Evolutionary conservation across 495 filamentous ascomycete genomes (phyloP).

Genomic region (Hypoxylon crocopeplum): DNA sequence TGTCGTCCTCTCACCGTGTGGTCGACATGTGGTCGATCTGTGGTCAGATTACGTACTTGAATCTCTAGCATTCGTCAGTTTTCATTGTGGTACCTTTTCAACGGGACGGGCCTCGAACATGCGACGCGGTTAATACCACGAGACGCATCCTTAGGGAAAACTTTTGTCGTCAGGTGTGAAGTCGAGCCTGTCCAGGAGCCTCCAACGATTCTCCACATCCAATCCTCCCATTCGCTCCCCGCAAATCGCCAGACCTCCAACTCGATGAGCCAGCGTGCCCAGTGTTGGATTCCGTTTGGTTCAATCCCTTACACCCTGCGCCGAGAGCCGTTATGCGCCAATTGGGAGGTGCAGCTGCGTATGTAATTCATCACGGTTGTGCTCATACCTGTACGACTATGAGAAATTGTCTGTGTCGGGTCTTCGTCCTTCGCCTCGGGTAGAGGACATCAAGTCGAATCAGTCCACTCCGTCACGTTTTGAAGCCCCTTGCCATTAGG

Average conservation of each 20-base stretch:
- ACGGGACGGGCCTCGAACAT: slow-evolving; percentile 32
- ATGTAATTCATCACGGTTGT: slow-evolving; percentile 17
- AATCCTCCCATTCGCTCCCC: slow-evolving; percentile 31
- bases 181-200: slow-evolving; percentile 32
- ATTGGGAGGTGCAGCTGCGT: slow-evolving; percentile 7
- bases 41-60: slow-evolving; percentile 37
- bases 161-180: slow-evolving; percentile 37
- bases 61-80: slow-evolving; percentile 32
- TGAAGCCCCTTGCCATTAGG: slow-evolving; percentile 5
- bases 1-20: slow-evolving; percentile 11
- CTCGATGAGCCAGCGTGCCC: slow-evolving; percentile 17
- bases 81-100: slow-evolving; percentile 18
- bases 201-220: slow-evolving; percentile 29
- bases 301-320: slow-evolving; percentile 23
- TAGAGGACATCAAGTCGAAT: slow-evolving; percentile 14
- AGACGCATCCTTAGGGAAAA: slow-evolving; percentile 24
- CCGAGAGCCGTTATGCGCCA: slow-evolving; percentile 10
- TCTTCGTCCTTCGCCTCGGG: slow-evolving; percentile 15
- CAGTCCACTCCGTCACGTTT: slow-evolving; percentile 11
- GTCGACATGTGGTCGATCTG: not conserved
- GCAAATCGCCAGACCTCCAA: slow-evolving; percentile 23
- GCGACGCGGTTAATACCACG: slow-evolving; percentile 20
- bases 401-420: slow-evolving; percentile 18
- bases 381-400: slow-evolving; percentile 11
- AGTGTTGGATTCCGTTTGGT: slow-evolving; percentile 20